Evolutionary conservation across 345 rosid genomes (phyloP).

Genomic region (Syzygium jambos): DNA sequence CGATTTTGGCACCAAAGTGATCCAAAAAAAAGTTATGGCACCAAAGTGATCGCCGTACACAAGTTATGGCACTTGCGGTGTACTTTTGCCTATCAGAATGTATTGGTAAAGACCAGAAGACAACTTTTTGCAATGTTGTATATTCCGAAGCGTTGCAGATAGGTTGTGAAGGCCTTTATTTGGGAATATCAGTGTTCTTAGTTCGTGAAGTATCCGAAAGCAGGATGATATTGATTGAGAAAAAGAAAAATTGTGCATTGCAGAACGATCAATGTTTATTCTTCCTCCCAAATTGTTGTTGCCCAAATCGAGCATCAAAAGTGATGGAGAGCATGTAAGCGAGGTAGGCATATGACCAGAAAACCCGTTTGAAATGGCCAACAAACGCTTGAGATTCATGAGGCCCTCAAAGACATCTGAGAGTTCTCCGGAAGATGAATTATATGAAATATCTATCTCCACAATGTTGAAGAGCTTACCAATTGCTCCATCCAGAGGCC

Average conservation of each 20-base stretch:
- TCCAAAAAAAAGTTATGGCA: no score
- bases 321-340: slow-evolving; percentile 15
- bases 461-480: slow-evolving; percentile 16
- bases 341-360: slow-evolving; percentile 15
- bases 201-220: slow-evolving; percentile 13
- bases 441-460: slow-evolving; percentile 14
- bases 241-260: slow-evolving; percentile 2
- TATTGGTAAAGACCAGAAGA: background rate
- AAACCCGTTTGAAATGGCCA: slow-evolving; percentile 8
- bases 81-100: no score
- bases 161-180: slow-evolving; percentile 1
- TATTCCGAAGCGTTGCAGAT: slow-evolving; percentile 2
- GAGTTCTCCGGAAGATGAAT: slow-evolving; percentile 11
- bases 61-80: no score
- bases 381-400: slow-evolving; percentile 9
- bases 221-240: background rate
- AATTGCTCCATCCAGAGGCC: slow-evolving; percentile 1
- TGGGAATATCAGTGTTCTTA: slow-evolving; percentile 5
- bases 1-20: no score
- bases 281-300: slow-evolving; percentile 13
- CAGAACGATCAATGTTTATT: slow-evolving; percentile 13
- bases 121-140: slow-evolving; percentile 8
- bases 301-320: slow-evolving; percentile 3
- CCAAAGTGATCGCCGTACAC: no score
- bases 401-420: slow-evolving; percentile 17